Base-by-base conservation (phyloP, 441 rosid genomes). In the Erysimum cheiri region DNA sequence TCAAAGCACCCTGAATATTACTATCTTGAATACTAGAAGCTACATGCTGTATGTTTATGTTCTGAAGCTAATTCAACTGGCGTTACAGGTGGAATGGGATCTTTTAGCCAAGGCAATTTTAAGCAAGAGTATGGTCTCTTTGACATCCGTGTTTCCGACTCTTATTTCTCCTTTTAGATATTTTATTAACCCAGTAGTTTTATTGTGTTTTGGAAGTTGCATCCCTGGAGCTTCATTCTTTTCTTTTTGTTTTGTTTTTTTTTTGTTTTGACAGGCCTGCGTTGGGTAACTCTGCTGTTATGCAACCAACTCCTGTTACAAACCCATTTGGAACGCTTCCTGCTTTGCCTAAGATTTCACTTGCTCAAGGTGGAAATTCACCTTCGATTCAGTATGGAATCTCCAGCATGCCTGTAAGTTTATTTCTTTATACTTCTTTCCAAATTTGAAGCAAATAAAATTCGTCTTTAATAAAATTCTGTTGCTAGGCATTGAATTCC, bases 251-350 rank as follows among this genome's bases (percentile, higher is more conserved):
- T 26, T 54, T 14, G 28, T 33, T 63, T 37, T 60, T 17, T 50
- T 64, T 33, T 31, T 19, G 28, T 35, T 59, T 65, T 75, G 56
- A 52, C 84, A 92, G 97, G 85, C 73, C 89, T 64, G 74, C 83
- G 22, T 36, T 80, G 33, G 84, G 63, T 63, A 83, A 61, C 80
- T 50, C 93, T 64, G 65, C 74, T 58, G 71, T 73, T 64, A 56
- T 87, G 66, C 98, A 88, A 73, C 87, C 88, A 17, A 69, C 70
- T 60, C 75, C 86, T 70, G 78, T 82, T 46, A 75, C 89, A 60
- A 93, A 87, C 84, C 98, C 98, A 10, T 96, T 85, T 72, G 99
- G 99, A 62, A 87, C 87, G 0, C 96, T 96, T 47, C 99, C 99
- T 56, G 93, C 87, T 64, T 80, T 86, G 89, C 98, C 98, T 72